These are phyloP conservation scores for Hyphopichia homilentoma DNA, from an alignment of 805 yeast genomes.

Conservation along the genomic window DNA sequence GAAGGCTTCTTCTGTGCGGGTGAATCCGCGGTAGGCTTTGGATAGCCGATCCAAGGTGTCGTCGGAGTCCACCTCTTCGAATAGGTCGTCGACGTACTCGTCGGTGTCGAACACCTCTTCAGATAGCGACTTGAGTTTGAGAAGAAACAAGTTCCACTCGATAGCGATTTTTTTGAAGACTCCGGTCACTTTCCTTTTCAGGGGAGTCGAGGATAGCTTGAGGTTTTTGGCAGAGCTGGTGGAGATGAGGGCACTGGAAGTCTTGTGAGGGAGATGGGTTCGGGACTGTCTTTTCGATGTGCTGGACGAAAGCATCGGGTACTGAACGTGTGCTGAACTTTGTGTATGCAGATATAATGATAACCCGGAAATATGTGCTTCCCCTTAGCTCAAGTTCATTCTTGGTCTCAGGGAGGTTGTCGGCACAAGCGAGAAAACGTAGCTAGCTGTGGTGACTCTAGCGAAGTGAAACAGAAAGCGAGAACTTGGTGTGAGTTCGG, in stretches of 20 bases:
- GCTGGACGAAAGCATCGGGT: not conserved
- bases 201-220: constrained; percentile 6
- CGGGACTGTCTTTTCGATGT: not conserved
- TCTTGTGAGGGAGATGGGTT: constrained; percentile 1
- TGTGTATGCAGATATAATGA: too few species aligned
- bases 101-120: constrained; percentile 48
- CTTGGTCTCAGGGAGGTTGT: too few species aligned
- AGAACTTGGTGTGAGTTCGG: too few species aligned
- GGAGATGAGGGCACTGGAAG: too few species aligned
- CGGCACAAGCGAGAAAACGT: too few species aligned
- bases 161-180: constrained; percentile 36
- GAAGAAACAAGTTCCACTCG: constrained; percentile 33
- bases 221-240: constrained; percentile 3
- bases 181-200: constrained; percentile 18
- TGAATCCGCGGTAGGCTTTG: constrained; percentile 12
- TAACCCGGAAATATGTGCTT: too few species aligned
- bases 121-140: constrained; percentile 37
- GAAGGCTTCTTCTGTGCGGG: constrained; percentile 28
- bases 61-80: constrained; percentile 38
- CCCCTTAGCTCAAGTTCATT: too few species aligned
- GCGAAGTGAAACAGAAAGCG: too few species aligned
- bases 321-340: too few species aligned
- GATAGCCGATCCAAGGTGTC: constrained; percentile 19
- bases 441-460: too few species aligned
- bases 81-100: constrained; percentile 48